Evolutionary conservation across 768 basidiomycete species (phyloP).

Genomic region (Tylopilus sp.): DNA sequence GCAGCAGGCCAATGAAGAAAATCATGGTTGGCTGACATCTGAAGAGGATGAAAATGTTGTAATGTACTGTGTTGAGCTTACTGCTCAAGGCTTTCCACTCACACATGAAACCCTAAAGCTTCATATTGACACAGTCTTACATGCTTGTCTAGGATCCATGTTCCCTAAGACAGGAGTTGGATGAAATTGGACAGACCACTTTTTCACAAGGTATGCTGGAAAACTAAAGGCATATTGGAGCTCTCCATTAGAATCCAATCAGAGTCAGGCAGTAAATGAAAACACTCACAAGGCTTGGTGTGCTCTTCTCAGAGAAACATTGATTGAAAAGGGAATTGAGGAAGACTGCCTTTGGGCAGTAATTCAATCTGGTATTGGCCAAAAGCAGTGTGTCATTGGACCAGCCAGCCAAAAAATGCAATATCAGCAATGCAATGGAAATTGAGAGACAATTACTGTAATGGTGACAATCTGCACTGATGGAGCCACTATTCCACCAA

Average conservation of each 20-base stretch:
- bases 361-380: slow-evolving; percentile 7
- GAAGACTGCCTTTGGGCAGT: neutral
- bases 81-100: too few relatives aligned
- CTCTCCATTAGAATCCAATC: slow-evolving; percentile 31
- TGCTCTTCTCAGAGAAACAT: slow-evolving; percentile 27
- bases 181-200: too few relatives aligned
- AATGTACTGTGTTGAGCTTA: too few relatives aligned
- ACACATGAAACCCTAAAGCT: too few relatives aligned
- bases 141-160: too few relatives aligned
- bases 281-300: slow-evolving; percentile 32
- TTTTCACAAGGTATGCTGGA: neutral
- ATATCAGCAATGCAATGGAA: slow-evolving; percentile 5
- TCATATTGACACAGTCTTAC: too few relatives aligned
- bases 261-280: slow-evolving; percentile 37
- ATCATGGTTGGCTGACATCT: slow-evolving; percentile 22
- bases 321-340: slow-evolving; percentile 5
- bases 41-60: slow-evolving; percentile 17
- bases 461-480: too few relatives aligned
- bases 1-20: neutral
- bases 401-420: slow-evolving; percentile 6
- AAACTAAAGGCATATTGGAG: slow-evolving; percentile 30
- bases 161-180: too few relatives aligned
- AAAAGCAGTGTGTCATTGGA: slow-evolving; percentile 1
- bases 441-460: neutral
- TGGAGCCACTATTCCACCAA: neutral